Evolutionary conservation across 2,329 filamentous ascomycete genomes (phyloP).

Genomic region (Alternaria solani): DNA sequence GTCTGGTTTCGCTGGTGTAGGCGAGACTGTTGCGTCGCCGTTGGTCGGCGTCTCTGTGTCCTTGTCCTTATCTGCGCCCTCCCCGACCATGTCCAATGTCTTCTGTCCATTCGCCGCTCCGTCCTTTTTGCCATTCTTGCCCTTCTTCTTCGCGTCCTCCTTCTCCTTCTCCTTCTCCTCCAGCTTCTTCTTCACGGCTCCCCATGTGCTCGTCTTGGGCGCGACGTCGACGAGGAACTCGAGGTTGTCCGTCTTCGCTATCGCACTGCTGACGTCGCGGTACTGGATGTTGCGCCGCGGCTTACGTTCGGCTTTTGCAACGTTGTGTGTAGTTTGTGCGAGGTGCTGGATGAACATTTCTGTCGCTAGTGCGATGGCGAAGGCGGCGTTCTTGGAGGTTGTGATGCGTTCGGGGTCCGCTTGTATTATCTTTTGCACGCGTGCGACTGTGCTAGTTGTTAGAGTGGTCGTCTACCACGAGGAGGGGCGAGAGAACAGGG

Average conservation of each 20-base stretch:
- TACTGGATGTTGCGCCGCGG: constrained; percentile 95
- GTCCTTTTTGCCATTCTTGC: constrained; percentile 11
- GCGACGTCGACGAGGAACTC: constrained; percentile 94
- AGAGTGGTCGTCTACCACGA: background rate
- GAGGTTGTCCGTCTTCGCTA: constrained; percentile 88
- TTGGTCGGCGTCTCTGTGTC: constrained; percentile 4
- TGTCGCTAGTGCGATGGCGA: constrained; percentile 90
- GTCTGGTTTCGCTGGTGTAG: constrained; percentile 1
- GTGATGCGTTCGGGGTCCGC: constrained; percentile 81
- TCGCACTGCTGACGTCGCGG: constrained; percentile 87
- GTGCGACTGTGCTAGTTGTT: constrained; percentile 69
- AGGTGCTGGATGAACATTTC: constrained; percentile 97
- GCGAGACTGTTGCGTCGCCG: background rate
- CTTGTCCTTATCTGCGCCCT: background rate
- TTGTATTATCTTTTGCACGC: constrained; percentile 94
- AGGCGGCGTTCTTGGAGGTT: constrained; percentile 90
- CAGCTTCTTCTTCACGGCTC: constrained; percentile 73
- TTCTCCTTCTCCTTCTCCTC: constrained; percentile 50
- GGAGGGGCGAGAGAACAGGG: background rate
- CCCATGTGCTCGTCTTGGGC: constrained; percentile 83
- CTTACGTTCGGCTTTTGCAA: constrained; percentile 90
- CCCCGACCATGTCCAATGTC: constrained; percentile 7
- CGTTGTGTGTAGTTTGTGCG: constrained; percentile 82
- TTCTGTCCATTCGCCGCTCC: background rate
- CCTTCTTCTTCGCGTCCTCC: constrained; percentile 16